Conservation (phyloP, 1,284 basidiomycete species). For the Trametes versicolor region DNA sequence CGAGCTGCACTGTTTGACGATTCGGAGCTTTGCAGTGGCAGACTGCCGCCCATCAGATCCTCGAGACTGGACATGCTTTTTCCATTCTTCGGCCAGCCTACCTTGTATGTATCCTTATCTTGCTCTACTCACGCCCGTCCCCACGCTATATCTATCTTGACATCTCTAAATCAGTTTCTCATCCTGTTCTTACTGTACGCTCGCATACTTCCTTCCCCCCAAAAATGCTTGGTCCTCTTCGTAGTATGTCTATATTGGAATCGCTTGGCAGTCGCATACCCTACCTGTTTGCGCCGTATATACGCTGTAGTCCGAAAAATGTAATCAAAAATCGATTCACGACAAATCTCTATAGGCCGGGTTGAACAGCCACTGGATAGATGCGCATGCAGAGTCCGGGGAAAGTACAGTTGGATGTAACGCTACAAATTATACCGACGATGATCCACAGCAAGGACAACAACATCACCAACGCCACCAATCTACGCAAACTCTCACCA, state of each 20-base stretch:
- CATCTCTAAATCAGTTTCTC: background rate
- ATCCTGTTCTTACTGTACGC: background rate
- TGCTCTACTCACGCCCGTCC: background rate
- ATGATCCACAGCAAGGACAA: slow-evolving; percentile 10
- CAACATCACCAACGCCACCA: background rate
- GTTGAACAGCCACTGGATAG: slow-evolving; percentile 28
- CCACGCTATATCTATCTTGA: background rate
- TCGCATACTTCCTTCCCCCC: background rate
- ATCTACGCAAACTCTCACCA: slow-evolving; percentile 61
- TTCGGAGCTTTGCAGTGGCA: too few relatives aligned
- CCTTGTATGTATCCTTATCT: slow-evolving; percentile 2
- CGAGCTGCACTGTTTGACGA: background rate
- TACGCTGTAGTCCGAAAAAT: background rate
- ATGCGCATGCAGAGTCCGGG: slow-evolving; percentile 3
- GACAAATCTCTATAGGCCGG: slow-evolving; percentile 13
- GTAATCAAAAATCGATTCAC: background rate
- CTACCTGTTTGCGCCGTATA: too few relatives aligned
- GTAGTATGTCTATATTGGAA: background rate
- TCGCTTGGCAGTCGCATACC: background rate
- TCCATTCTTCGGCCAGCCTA: background rate
- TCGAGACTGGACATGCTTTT: background rate
- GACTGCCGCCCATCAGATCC: background rate
- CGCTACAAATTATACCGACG: slow-evolving; percentile 24
- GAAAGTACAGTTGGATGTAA: slow-evolving; percentile 35
- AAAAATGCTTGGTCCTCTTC: background rate